Evolutionary conservation across 73 alveolate genomes (phyloP), one percentile per base, ranked within the genome.

Genomic region (Paramecium octaurelia): DNA sequence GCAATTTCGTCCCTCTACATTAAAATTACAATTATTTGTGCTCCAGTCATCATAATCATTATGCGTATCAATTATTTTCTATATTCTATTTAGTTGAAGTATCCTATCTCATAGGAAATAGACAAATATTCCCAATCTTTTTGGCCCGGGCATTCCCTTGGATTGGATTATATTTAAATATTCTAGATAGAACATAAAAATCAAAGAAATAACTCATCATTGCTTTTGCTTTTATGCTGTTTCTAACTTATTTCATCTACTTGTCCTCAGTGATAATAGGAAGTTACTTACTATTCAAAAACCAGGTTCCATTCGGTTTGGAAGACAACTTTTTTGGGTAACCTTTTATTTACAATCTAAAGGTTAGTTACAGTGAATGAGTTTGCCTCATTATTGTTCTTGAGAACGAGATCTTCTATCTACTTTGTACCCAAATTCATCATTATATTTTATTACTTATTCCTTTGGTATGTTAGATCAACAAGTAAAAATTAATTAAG

Each of bases 251-350:
- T 27, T 89, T 89, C 31, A 68, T 89, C 12, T 89, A 89, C 42
- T 14, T 89, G n/a, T 69, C 94, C 5, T 77, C 94, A 5, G 85
- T 89, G 12, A 27, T 89, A 24, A 24, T 89, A 7, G 90, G 92
- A 44, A 46, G 92, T 9, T 38, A 44, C 6, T 38, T 89, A 18
- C 27, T 89, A 70, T 89, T 89, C 58, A 46, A 44, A 14, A 14
- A 18, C 21, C 20, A 58, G 31, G 75, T 71, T 16, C 94, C 94
- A 24, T 40, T 42, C 43, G 92, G 94, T 24, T 89, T 89, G 50
- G 92, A 46, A 40, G 94, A 89, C 35, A 54, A 89, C 20, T 89
- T 89, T 68, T 70, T 89, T 64, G 94, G 87, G 87, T 73, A 73
- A 18, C 8, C 12, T 4, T 73, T 31, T 64, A 34, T 11, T 16